Evolutionary conservation across 345 rosid genomes (phyloP), one percentile per base, ranked within the genome.

Genomic region (Boechera stricta): DNA sequence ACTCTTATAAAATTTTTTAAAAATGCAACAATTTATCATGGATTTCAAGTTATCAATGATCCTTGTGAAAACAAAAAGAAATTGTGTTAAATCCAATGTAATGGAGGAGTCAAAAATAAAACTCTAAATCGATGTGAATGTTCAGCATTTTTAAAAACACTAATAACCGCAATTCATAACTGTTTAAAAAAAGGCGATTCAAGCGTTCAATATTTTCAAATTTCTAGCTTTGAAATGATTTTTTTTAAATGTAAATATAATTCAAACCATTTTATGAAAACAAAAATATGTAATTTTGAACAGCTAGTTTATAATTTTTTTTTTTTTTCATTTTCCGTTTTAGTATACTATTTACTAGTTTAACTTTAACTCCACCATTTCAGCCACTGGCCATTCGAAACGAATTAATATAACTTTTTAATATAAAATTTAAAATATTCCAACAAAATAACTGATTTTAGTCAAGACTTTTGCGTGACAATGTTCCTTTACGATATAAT

Each of bases 401-500:
- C n/a, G 41, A 16, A 28, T 29, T 38, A 29, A 54, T 55, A 47
- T 47, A 36, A 61, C 38, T 26, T 15, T 48, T n/a, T 71, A 38
- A 36, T 32, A 10, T 39, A 39, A 39, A 9, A 9, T 36, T 2
- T 7, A 7, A 42, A 45, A 24, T 48, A 33, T 15, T 60, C 7
- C 29, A 5, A 32, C 16, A 11, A 32, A 66, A 48, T 13, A 16
- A 72, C 59, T 59, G 15, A 26, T 47, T 10, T 60, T 9, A 72
- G 76, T 49, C 41, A 10, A 15, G 59, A 61, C 29, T 62, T 72
- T 72, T 61, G 52, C 1, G 24, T 47, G 8, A n/a, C 9, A 47
- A 47, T 12, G 18, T 18, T 47, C 36, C 47, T 54, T 11, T 28
- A 31, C 11, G 51, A 66, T 57, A 65, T 57, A 65, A 57, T 8